Conservation (phyloP, 2,329 filamentous ascomycete genomes). For the Shiraia bambusicola region DNA sequence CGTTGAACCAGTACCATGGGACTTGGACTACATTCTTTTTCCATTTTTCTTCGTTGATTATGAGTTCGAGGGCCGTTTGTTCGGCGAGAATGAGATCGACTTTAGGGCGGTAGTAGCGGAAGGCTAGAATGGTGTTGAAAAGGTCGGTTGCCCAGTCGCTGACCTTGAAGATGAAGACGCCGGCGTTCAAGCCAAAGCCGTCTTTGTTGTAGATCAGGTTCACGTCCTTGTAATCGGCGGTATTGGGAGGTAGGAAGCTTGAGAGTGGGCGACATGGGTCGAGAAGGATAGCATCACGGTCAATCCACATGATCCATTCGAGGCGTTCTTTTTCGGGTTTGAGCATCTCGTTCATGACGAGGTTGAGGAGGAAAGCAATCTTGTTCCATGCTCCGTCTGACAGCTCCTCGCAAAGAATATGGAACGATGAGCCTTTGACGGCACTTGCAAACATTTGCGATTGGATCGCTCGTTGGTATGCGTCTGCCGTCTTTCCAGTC, state of each 20-base stretch:
- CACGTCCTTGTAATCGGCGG: constrained; percentile 13
- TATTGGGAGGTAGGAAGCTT: constrained; percentile 40
- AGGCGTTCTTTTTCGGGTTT: constrained; percentile 44
- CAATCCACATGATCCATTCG: constrained; percentile 50
- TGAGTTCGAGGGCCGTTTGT: constrained; percentile 45
- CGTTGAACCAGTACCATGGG: constrained; percentile 50
- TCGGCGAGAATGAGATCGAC: constrained; percentile 40
- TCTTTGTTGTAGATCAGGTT: constrained; percentile 45
- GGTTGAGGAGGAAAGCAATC: constrained; percentile 47
- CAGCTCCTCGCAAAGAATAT: constrained; percentile 46
- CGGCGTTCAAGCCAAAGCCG: constrained; percentile 46
- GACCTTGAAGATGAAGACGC: constrained; percentile 46
- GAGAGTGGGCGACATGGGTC: constrained; percentile 46
- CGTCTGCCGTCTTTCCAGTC: constrained; percentile 31
- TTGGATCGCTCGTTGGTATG: constrained; percentile 46
- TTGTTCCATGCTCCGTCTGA: constrained; percentile 51
- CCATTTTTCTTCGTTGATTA: constrained; percentile 40
- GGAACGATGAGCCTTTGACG: constrained; percentile 45
- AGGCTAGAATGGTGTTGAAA: constrained; percentile 44
- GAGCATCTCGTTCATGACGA: constrained; percentile 39
- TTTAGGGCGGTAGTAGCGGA: constrained; percentile 42
- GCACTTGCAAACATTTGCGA: constrained; percentile 47
- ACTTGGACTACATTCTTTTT: constrained; percentile 34
- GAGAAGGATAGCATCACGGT: constrained; percentile 48
- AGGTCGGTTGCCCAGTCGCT: constrained; percentile 43